Evolutionary conservation across 2,329 filamentous ascomycete genomes (phyloP), one percentile per base, ranked within the genome.

Genomic region (Ceratocystis alfenasii): DNA sequence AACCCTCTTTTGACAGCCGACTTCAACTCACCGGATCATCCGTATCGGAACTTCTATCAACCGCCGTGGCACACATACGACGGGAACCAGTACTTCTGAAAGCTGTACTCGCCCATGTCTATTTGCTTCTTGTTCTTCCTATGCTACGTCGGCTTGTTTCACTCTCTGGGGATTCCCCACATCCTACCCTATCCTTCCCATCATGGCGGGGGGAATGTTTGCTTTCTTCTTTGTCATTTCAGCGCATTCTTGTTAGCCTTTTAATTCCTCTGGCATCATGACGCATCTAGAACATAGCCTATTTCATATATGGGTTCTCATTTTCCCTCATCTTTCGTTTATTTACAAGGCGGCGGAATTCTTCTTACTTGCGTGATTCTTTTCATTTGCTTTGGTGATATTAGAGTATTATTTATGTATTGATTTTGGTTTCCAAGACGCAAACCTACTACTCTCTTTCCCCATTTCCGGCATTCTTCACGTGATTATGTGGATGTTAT

Each of bases 21-120:
- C 72, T 94, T 94, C 73, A 87, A 80, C 28, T 79, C 87, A 70
- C 87, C 88, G 3, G 86, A 90, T 69, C 89, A 92, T 74, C 89
- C 90, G 0, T 95, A 94, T 72, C 87, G 90, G 72, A 85, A 86
- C 63, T 87, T 87, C 75, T 95, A 93, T 71, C 86, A 90, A 69
- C 86, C 88, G 45, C 88, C 89, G 1, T 57, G 53, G 53, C 22
- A 57, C 30, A 5, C 22, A 6, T 57, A 57, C 25, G 30, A 57
- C 53, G 22, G 10, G 10, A 22, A 57, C 22, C 22, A 30, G 12
- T 57, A 22, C 53, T 57, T 30, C 53, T 57, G 53, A 57, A n/a
- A 25, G 20, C n/a, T 6, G 12, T 55, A 25, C 50, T 53, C 33
- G 7, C 20, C 44, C 5, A 4, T 10, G 50, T 50, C 20, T n/a